Base-by-base conservation (phyloP, 169 alveolate genomes). In the Besnoitia besnoiti region DNA sequence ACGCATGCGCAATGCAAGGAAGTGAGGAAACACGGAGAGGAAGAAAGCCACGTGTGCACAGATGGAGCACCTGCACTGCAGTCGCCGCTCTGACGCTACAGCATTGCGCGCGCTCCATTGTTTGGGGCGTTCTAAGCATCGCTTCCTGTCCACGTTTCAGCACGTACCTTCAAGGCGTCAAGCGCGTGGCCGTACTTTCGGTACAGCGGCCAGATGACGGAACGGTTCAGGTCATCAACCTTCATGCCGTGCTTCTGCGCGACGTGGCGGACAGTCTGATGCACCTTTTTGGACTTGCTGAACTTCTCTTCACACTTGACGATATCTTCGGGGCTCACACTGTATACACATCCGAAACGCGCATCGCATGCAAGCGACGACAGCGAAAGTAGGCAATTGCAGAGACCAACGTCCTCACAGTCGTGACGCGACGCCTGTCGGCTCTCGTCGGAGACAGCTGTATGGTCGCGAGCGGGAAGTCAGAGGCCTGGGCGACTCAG, bases 171-270 rank as follows among this genome's bases (percentile, higher is more conserved):
- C 85, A 98, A 98, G 27, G 99, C 99, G 93, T 98, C 99, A 61
- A 96, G 95, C 21, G 99, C 99, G 91, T 98, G 99, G 33, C 98
- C 98, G 93, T 98, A 98, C 79, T 96, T 98, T 61, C 97, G 97
- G 96, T 98, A 98, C 67, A 99, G 95, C 21, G 99, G 99, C 99
- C 99, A 99, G 47, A 97, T 97, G 75, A 98, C 97, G 73, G 92
- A 96, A 89, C 97, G 95, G 95, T 98, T 98, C 40, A 98, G 95
- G 61, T 94, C 98, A 93, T 98, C 99, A 39, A 99, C 98, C 33
- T 98, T 94, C 91, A 97, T 95, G 59, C 95, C 96, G 94, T 97
- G 94, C 90, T 90, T 97, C 95, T 55, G 91, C 2, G 99, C 99
- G 49, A 98, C 97, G 93, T 98, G 98, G 50, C 99, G 95, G 40